Evolutionary conservation across 495 filamentous ascomycete genomes (phyloP).

Genomic region (Talaromyces proteolyticus): DNA sequence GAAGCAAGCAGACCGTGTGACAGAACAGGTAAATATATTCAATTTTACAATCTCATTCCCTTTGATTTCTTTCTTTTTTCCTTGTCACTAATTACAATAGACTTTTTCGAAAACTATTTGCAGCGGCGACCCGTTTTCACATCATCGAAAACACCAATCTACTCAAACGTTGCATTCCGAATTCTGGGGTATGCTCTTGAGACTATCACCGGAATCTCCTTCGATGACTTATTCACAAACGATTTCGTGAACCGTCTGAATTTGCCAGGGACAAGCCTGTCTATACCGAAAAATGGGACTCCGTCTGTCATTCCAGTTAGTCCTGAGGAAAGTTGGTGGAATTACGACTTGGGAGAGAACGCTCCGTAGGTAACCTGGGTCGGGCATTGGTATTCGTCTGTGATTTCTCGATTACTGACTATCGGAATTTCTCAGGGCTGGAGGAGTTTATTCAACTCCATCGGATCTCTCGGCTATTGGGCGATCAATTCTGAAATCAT

Average conservation of each 20-base stretch:
- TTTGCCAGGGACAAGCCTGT: background rate
- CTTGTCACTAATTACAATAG: conserved; percentile 14
- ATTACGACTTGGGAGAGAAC: conserved; percentile 33
- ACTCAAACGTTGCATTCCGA: conserved; percentile 54
- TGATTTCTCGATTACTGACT: background rate
- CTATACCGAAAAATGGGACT: conserved; percentile 5
- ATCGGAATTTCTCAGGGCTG: conserved; percentile 34
- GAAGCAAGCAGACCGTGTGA: conserved; percentile 8
- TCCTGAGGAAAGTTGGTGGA: conserved; percentile 22
- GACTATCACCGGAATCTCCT: conserved; percentile 7
- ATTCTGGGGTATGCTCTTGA: conserved; percentile 53
- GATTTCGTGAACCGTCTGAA: background rate
- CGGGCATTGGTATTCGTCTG: background rate
- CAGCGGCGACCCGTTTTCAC: conserved; percentile 40
- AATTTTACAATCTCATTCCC: background rate
- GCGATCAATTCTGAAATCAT: conserved; percentile 47
- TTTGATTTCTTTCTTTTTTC: background rate
- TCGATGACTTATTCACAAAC: background rate
- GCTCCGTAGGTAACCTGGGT: conserved; percentile 29
- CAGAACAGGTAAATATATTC: conserved; percentile 11
- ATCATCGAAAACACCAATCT: conserved; percentile 44
- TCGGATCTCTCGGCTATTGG: conserved; percentile 47
- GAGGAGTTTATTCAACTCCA: conserved; percentile 50
- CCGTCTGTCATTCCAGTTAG: conserved; percentile 31
- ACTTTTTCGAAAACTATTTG: conserved; percentile 48